A percentile compares a stretch with the other conserved stretches of the same genome.
These are phyloP conservation scores for Paramecium tetraurelia DNA, from an alignment of 73 alveolate species.

Conservation along the genomic window DNA sequence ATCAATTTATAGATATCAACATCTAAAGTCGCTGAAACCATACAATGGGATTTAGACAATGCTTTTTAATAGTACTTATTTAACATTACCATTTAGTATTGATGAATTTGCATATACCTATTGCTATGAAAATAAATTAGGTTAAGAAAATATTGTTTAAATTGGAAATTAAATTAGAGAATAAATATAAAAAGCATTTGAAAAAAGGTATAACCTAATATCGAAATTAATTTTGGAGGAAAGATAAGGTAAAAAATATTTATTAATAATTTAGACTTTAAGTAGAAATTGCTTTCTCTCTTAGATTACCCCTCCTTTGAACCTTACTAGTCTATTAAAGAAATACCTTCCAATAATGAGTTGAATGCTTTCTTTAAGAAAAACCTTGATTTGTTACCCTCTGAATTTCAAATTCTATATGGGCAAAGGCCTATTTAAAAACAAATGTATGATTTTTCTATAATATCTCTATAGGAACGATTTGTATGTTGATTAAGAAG, in stretches of 20 bases:
- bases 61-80: background rate
- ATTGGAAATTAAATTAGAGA: conserved; percentile 40
- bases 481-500: background rate
- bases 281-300: background rate
- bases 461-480: background rate
- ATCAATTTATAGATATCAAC: background rate
- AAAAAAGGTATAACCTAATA: background rate
- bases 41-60: conserved; percentile 18
- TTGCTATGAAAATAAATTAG: conserved; percentile 19
- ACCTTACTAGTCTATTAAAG: background rate
- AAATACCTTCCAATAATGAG: background rate
- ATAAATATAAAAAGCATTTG: background rate
- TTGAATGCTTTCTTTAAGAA: background rate
- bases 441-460: background rate
- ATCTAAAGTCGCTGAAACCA: background rate
- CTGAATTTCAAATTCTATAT: background rate
- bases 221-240: background rate
- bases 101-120: background rate
- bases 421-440: background rate
- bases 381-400: background rate
- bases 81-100: background rate
- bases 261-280: background rate
- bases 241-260: background rate
- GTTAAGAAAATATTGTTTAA: background rate
- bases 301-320: conserved; percentile 17